A percentile compares a stretch with the other conserved stretches of the same genome.
phyloP scores from a whole-genome alignment of 2,329 filamentous ascomycete species.

The Triangularia setosa region DNA sequence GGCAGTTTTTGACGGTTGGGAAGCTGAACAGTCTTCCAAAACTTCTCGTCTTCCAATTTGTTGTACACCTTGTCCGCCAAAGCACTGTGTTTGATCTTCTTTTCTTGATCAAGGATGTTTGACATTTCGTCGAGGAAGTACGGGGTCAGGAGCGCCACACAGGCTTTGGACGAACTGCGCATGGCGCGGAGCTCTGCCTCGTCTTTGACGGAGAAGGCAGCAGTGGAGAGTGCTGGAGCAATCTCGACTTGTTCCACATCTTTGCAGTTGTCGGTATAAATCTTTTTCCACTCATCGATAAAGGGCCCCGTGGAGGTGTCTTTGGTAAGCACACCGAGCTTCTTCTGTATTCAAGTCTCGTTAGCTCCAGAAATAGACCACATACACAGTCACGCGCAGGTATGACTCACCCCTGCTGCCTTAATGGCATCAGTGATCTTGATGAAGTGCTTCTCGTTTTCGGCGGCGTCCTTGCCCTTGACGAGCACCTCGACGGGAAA shows the following conservation, averaged over 20 bases:
- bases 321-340: slow-evolving; percentile 82
- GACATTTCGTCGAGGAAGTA: slow-evolving; percentile 99
- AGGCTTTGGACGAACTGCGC: slow-evolving; percentile 89
- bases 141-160: slow-evolving; percentile 88
- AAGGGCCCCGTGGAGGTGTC: slow-evolving; percentile 84
- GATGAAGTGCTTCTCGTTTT: slow-evolving; percentile 86
- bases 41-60: slow-evolving; percentile 90
- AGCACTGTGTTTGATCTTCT: slow-evolving; percentile 87
- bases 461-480: slow-evolving; percentile 83
- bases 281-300: slow-evolving; percentile 91
- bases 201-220: slow-evolving; percentile 89
- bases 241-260: slow-evolving; percentile 89
- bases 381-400: background rate
- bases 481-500: slow-evolving; percentile 90
- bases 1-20: slow-evolving; percentile 73
- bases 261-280: slow-evolving; percentile 72
- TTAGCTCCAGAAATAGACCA: slow-evolving; percentile 16
- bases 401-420: slow-evolving; percentile 67
- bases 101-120: slow-evolving; percentile 88
- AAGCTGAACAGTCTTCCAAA: slow-evolving; percentile 77
- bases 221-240: slow-evolving; percentile 71
- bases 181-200: slow-evolving; percentile 91
- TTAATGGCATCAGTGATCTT: slow-evolving; percentile 85
- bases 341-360: slow-evolving; percentile 56
- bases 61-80: slow-evolving; percentile 83